Evolutionary conservation across 2,329 filamentous ascomycete species (phyloP), one percentile per base, ranked within the genome.

Genomic region (Penicillium hesseltinei): DNA sequence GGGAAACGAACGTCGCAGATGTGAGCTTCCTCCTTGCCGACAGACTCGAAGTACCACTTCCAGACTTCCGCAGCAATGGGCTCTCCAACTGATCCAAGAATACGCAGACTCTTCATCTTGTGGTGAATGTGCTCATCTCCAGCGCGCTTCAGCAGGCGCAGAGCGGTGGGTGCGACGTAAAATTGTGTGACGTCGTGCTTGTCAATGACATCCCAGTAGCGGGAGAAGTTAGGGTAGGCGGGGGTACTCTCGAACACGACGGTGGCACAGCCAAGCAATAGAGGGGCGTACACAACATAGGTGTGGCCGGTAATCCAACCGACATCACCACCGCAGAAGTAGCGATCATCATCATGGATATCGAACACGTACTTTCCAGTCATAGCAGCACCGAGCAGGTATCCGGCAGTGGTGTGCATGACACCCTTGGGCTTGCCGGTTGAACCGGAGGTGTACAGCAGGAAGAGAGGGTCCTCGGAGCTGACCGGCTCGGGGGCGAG

Each of bases 311-410:
- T 99, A 74, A 99, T 97, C 94, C 94, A 99, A 64, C 94, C 94
- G 43, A 99, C 93, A 71, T 99, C 94, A 75, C 94, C 94, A 75
- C 92, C 94, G 69, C 94, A 99, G 84, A 97, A 97, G 84, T 94
- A 97, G 62, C 85, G 86, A 76, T 99, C 94, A 53, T 89, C 87
- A 62, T 92, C 88, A 75, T 99, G 94, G 62, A 99, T 95, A 75
- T 99, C 94, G 73, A 99, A 99, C 61, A 97, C 93, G 75, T 99
- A 97, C 79, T 97, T 99, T 77, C 92, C 93, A 13, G 94, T 99
- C 69, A 89, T 84, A 35, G 94, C 93, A 51, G 92, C 92, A 58
- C 94, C 94, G 8, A 97, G 79, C n/a, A 99, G 84, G 75, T 97
- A 99, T 51, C 94, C 94, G 60, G 82, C 94, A 36, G 93, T 99